phyloP scores from a whole-genome alignment of 2,329 filamentous ascomycete species.

The Cryphonectria naterciae region DNA sequence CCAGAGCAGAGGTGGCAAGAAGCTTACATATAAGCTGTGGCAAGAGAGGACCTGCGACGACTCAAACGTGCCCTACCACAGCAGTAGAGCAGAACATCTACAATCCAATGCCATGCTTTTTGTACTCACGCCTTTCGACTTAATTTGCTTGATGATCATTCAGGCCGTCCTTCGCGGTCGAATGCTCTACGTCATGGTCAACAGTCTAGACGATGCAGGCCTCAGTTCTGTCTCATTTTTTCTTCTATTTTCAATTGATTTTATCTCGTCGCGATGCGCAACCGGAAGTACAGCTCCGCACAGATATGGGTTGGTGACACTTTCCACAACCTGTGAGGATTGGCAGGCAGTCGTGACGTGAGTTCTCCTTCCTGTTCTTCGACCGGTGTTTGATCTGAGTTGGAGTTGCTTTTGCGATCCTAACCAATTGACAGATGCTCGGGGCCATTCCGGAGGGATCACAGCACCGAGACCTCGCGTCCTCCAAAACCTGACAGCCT shows the following conservation, averaged over 20 bases:
- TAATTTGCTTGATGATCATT: neutral
- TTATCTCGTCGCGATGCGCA: neutral
- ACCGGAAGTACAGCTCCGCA: neutral
- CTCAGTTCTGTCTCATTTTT: neutral
- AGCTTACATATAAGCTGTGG: neutral
- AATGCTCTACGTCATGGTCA: neutral
- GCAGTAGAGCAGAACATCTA: neutral
- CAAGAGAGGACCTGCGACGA: neutral
- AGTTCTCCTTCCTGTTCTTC: neutral
- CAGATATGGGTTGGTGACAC: neutral
- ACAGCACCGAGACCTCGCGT: constrained; percentile 10
- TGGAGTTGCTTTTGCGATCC: neutral
- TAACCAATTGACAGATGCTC: neutral
- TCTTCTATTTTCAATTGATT: neutral
- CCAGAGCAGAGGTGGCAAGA: neutral
- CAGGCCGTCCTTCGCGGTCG: neutral
- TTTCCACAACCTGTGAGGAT: neutral
- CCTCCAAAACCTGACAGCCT: constrained; percentile 1
- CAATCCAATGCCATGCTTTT: constrained; percentile 5
- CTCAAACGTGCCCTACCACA: neutral
- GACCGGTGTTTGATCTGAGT: neutral
- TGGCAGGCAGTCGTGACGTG: neutral
- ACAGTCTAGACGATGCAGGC: neutral
- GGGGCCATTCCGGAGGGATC: neutral
- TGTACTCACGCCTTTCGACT: neutral